These are phyloP conservation scores for Golubevia pallescens DNA, from an alignment of 1,284 basidiomycete genomes.

Conservation along the genomic window DNA sequence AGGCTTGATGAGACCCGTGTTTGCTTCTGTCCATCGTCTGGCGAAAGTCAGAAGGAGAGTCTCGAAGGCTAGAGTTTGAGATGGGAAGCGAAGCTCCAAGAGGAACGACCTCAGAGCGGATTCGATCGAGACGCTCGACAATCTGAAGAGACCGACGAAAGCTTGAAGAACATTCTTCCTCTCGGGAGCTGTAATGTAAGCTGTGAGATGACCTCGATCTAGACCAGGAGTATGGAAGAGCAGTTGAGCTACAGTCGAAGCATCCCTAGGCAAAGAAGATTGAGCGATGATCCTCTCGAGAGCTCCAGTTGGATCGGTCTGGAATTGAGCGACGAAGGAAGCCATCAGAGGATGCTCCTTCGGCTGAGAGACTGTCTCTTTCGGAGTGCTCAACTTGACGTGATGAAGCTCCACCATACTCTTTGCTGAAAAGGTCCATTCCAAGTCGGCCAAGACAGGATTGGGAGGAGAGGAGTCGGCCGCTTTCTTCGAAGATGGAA, in stretches of 20 bases:
- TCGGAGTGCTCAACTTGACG: conserved; percentile 26
- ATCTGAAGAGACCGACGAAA: conserved; percentile 85
- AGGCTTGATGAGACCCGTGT: conserved; percentile 65
- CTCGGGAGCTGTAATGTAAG: conserved; percentile 74
- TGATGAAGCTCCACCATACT: conserved; percentile 38
- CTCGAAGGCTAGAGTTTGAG: conserved; percentile 76
- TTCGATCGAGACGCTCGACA: conserved; percentile 82
- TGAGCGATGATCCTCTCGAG: conserved; percentile 68
- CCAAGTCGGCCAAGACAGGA: conserved; percentile 13
- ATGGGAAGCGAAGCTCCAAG: conserved; percentile 75
- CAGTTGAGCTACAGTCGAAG: conserved; percentile 75
- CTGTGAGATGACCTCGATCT: conserved; percentile 80
- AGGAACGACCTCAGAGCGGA: conserved; percentile 86
- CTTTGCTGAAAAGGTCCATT: conserved; percentile 45
- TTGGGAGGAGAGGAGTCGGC: conserved; percentile 72
- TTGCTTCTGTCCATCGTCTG: conserved; percentile 86
- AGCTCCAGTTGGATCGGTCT: conserved; percentile 29
- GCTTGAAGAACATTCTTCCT: conserved; percentile 78
- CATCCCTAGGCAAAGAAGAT: conserved; percentile 22
- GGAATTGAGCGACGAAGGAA: conserved; percentile 77
- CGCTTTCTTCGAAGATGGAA: conserved; percentile 6
- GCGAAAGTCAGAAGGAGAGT: conserved; percentile 74
- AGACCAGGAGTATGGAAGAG: conserved; percentile 84
- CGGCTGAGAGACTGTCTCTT: conserved; percentile 17
- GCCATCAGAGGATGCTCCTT: conserved; percentile 37